Evolutionary conservation across 2,329 filamentous ascomycete species (phyloP), one percentile per base, ranked within the genome.

Genomic region (Fusarium anguioides): DNA sequence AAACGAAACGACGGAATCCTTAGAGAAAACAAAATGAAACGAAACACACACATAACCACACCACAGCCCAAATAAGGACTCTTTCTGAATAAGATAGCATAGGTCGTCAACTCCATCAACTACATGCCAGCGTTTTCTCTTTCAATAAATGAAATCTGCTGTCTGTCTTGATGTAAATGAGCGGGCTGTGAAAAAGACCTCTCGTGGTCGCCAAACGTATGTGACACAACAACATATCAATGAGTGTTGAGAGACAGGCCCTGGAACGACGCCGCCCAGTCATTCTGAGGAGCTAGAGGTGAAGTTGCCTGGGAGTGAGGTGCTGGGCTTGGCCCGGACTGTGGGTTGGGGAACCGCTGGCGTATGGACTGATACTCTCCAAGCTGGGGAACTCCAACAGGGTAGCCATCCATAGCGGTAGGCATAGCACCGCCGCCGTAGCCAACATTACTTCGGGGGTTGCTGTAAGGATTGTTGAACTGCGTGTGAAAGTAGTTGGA

Each of bases 211-310:
- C 54, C 54, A 47, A 62, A 56, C 37, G 40, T 49, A 48, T 55
- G 37, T 58, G 51, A 35, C 27, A 31, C 45, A 35, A 31, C 45
- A 35, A 55, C 45, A 21, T 21, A 64, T 79, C 74, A 87, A 62
- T 85, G 84, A 67, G 87, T 86, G 73, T 91, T 91, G 65, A 94
- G 84, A 4, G 91, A 94, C 18, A 94, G 80, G 11, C 90, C 87
- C 75, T 93, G 90, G 75, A 93, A 92, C 8, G 84, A 79, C 51
- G 81, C 80, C 24, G 84, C 79, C 89, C 90, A 92, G 47, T 91
- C 89, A 45, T 83, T 81, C 72, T 83, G 83, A 27, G 77, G 76
- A 48, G 77, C 75, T 57, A 85, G 78, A 68, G 79, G 73, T 61
- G 78, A 79, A 64, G 79, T 64, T n/a, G 75, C 76, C 55, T 82